These are phyloP conservation scores for Rheum nobile DNA, from an alignment of 148 eudicot species.

Conservation along the genomic window DNA sequence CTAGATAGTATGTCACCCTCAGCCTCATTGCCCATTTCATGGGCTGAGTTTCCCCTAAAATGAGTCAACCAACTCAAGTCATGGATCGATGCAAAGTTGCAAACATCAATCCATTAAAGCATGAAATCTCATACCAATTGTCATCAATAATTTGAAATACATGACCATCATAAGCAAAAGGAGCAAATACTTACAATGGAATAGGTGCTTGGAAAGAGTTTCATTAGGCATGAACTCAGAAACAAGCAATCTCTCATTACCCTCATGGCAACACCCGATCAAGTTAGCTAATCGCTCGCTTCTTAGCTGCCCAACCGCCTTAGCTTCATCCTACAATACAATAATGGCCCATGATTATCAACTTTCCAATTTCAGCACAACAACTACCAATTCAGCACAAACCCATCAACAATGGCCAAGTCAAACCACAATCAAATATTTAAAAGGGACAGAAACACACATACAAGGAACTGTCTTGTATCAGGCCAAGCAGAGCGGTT, in stretches of 20 bases:
- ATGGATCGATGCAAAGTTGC: neutral
- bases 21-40: slow-evolving; percentile 86
- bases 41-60: slow-evolving; percentile 68
- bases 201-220: slow-evolving; percentile 9
- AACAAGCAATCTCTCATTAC: slow-evolving; percentile 41
- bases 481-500: slow-evolving; percentile 91
- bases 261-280: slow-evolving; percentile 74
- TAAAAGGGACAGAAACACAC: neutral
- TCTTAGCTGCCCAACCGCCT: slow-evolving; percentile 63
- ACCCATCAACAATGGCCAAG: neutral
- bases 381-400: neutral
- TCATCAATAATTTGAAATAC: neutral
- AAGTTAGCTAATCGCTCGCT: slow-evolving; percentile 71
- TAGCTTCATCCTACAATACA: slow-evolving; percentile 58
- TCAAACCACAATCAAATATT: neutral
- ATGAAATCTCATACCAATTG: neutral
- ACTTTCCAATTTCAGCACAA: slow-evolving; percentile 1
- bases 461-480: slow-evolving; percentile 62
- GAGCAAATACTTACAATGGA: slow-evolving; percentile 4
- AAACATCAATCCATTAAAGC: neutral
- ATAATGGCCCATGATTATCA: slow-evolving; percentile 7
- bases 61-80: slow-evolving; percentile 4
- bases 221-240: slow-evolving; percentile 13
- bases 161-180: neutral
- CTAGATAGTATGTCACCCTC: slow-evolving; percentile 66